Evolutionary conservation across 1,284 basidiomycete species (phyloP).

Genomic region (Ceratobasidium sp.): DNA sequence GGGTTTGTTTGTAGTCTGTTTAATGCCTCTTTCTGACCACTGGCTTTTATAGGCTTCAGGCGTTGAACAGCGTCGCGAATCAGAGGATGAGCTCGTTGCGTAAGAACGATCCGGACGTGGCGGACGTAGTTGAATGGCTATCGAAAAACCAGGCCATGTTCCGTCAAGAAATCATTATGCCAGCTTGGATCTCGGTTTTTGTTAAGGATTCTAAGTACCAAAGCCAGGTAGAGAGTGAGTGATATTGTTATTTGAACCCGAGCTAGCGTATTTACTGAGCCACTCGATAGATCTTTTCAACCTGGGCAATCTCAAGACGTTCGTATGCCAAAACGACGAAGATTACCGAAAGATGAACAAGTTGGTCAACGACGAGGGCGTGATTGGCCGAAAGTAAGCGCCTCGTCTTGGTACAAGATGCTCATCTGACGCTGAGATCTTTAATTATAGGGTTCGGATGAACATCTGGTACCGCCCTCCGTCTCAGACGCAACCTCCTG

Average conservation of each 20-base stretch:
- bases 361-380: conserved; percentile 67
- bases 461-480: conserved; percentile 71
- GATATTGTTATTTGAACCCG: not conserved
- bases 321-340: conserved; percentile 86
- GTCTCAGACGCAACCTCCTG: conserved; percentile 9
- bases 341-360: conserved; percentile 80
- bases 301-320: conserved; percentile 66
- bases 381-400: conserved; percentile 58
- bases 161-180: conserved; percentile 85
- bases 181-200: conserved; percentile 77
- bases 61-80: conserved; percentile 69
- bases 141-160: conserved; percentile 74
- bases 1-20: conserved; percentile 44
- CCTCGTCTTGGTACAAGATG: not conserved
- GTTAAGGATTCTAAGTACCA: conserved; percentile 74
- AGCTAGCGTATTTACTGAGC: not conserved
- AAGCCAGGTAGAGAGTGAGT: conserved; percentile 74
- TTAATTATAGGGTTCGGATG: conserved; percentile 57
- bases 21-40: not conserved
- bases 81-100: conserved; percentile 58
- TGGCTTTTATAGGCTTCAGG: conserved; percentile 60
- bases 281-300: conserved; percentile 14
- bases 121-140: conserved; percentile 80
- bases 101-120: conserved; percentile 67
- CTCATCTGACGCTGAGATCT: not conserved